Conservation (phyloP, 2,329 filamentous ascomycete species). For the Fusarium avenaceum region DNA sequence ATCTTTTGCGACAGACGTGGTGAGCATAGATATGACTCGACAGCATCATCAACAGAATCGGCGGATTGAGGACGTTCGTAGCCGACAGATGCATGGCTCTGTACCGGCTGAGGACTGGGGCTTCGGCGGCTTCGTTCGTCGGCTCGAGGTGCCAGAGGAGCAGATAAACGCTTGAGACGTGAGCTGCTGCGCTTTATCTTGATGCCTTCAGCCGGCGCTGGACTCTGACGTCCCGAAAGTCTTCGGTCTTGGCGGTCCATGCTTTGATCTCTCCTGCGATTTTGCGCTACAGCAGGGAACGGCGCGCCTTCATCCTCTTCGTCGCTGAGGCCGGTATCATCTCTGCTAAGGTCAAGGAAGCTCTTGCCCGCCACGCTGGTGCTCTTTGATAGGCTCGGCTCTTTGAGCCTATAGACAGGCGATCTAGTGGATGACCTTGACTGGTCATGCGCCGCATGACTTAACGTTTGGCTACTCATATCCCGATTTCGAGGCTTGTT, state of each 20-base stretch:
- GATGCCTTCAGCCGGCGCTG: conserved; percentile 61
- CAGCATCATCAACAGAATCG: conserved; percentile 90
- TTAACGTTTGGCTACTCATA: conserved; percentile 35
- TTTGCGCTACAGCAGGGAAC: conserved; percentile 76
- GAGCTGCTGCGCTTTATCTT: conserved; percentile 69
- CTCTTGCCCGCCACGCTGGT: conserved; percentile 40
- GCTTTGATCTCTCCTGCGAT: conserved; percentile 65
- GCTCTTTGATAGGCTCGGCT: conserved; percentile 38
- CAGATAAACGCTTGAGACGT: conserved; percentile 70
- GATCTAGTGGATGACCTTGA: conserved; percentile 32
- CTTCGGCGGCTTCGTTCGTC: conserved; percentile 54
- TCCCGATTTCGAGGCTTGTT: conserved; percentile 42
- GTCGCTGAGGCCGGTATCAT: conserved; percentile 50
- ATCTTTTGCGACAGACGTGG: conserved; percentile 91
- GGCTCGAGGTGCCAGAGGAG: conserved; percentile 58
- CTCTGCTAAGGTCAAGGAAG: conserved; percentile 49
- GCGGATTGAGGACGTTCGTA: conserved; percentile 82
- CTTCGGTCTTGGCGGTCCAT: conserved; percentile 61
- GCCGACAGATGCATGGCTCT: conserved; percentile 58
- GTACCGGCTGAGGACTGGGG: conserved; percentile 48
- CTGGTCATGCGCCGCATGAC: conserved; percentile 28
- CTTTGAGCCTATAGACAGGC: conserved; percentile 42
- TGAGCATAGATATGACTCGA: conserved; percentile 86
- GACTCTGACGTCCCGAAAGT: conserved; percentile 63
- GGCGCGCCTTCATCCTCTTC: conserved; percentile 75